Base-by-base conservation (phyloP, 1,139 yeast species). In the Neolecta irregularis region DNA sequence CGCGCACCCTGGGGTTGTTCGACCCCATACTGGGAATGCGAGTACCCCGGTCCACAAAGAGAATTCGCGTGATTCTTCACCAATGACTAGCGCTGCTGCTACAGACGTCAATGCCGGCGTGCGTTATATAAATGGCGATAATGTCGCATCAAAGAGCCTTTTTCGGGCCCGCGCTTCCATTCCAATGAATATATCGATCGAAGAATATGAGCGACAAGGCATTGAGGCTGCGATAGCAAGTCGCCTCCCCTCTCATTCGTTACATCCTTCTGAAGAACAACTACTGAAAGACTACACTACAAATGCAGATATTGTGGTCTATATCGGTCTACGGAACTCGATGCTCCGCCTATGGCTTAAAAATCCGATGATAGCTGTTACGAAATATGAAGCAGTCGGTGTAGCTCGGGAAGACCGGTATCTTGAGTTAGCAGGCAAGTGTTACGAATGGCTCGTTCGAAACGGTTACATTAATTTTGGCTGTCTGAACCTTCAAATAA, bases 401-500 rank as follows among this genome's bases (percentile, higher is more conserved):
- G 60, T 64, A 41, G 61, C 57, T 9, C 50, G 57, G 16, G 60
- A 59, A 21, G 61, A 56, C 23, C 51, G 62, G 7, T 59, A 48
- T 41, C 60, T 55, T 36, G 54, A 51, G 5, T 46, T 61, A 20
- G 64, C 65, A 1, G 64, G 57, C 37, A 58, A 58, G 20, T 64
- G 64, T 3, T 61, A 52, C 40, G 64, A 61, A 40, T 60, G 59
- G 54, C 50, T 61, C 6, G 54, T 57, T 11, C 54, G 65, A 3
- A 48, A 55, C 38, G 66, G 66, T 3, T 58, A 58, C 44, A 60
- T 61, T 41, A 61, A 61, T 42, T 61, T 51, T 44, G 66, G 66
- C 4, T 61, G 64, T 40, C 48, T 59, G 24, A 56, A 54, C 25
- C 49, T 53, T 30, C 51, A 54, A 9, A n/a, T n/a, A n/a, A 24